Base-by-base conservation (phyloP, 768 basidiomycete genomes). In the Mrakia gelida region DNA sequence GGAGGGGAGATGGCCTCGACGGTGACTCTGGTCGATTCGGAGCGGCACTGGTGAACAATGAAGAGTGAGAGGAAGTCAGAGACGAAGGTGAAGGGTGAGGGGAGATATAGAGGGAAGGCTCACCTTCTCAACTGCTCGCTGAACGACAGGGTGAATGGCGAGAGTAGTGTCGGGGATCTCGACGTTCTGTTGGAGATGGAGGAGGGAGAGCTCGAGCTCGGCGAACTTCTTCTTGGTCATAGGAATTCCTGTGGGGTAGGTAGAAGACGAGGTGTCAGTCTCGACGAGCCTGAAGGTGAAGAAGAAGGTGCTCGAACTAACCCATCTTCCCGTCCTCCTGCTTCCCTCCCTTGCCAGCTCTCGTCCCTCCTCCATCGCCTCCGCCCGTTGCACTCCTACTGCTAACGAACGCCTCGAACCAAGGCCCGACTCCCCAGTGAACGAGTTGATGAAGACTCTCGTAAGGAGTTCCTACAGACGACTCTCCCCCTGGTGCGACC, bases 171-270 rank as follows among this genome's bases (percentile, higher is more conserved):
- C 94, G 0, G 97, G 97, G 73, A 98, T 98, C 86, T 99, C 97
- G 80, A 98, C 96, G 81, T 99, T 99, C 85, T 98, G 97, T 82
- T 98, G 96, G 8, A 98, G 88, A 83, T 99, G 97, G 1, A 98
- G 86, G 23, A 98, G 86, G 2, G 94, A 95, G 15, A 98, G 86
- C 84, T 99, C 96, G 75, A 98, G 90, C 82, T 99, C 97, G 11
- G 97, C 96, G 82, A 98, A 98, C 85, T 98, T 98, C 87, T 95
- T 95, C 89, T 98, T 98, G 67, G 96, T 95, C 88, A 97, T 93
- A 4, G 97, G 97, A 77, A 99, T 98, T 71, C 91, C 91, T 89
- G 82, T 9, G 10, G 30, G 32, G 6, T 0, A 21, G 2, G 28
- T 4, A 54, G 38, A 65, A 5, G 52, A 18, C 2, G 5, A 10